Evolutionary conservation across 257 asterid species (phyloP), one percentile per base, ranked within the genome.

Genomic region (Thymus mandschuricus): DNA sequence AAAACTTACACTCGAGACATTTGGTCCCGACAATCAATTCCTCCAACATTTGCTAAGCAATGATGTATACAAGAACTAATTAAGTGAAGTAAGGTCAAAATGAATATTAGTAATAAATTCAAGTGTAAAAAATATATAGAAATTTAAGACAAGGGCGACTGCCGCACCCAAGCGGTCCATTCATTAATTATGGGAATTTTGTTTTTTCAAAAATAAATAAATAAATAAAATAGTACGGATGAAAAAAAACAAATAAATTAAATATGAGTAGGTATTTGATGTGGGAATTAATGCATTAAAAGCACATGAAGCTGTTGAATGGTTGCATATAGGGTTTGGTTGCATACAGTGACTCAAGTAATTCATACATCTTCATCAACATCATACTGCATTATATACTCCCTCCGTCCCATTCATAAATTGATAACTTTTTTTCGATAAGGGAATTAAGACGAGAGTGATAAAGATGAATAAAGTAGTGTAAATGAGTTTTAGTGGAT

Each of bases 241-340:
- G 10, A 51, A 34, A 21, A 1, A 38, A 38, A 5, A 21, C 21
- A 21, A 38, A 38, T 38, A 6, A 71, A 60, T 50, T 71, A 11
- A 71, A 60, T 48, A 6, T 35, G 62, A 60, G 52, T 60, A 71
- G 46, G 57, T 58, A 31, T 31, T 28, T 57, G 35, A 50, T 33
- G 21, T 21, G 55, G 38, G 29, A 49, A 49, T 49, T 56, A 35
- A 41, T 40, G 56, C 70, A 72, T 51, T 63, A 7, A 72, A 40
- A 31, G 56, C 64, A 40, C 6, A 40, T 38, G 70, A 71, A 40
- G 45, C 29, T 7, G 64, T 28, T 71, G 11, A 28, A 43, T 13
- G 44, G 57, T 56, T 12, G 21, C 27, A 69, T 29, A 31, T 45
- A 45, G 15, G 50, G 7, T 38, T 38, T 45, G 11, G 12, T 21